Evolutionary conservation across 768 basidiomycete species (phyloP).

Genomic region (Tricholoma saponaceum): DNA sequence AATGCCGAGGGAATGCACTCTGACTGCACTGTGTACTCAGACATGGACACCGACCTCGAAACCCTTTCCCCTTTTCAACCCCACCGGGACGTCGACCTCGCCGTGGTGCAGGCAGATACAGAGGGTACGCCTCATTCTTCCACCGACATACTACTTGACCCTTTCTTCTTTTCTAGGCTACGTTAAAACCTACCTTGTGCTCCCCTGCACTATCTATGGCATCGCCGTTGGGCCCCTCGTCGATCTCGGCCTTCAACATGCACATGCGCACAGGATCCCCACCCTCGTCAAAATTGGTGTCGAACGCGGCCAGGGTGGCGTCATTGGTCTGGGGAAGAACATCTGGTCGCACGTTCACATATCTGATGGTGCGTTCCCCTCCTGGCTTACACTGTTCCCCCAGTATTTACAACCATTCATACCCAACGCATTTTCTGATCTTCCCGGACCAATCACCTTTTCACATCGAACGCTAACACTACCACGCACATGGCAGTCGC

Average conservation of each 20-base stretch:
- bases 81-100: conserved; percentile 33
- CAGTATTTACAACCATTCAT: conserved; percentile 4
- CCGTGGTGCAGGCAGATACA: conserved; percentile 15
- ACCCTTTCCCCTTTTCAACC: conserved; percentile 23
- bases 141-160: not conserved
- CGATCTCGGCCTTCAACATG: conserved; percentile 46
- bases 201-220: conserved; percentile 53
- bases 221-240: conserved; percentile 42
- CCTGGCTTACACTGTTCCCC: not conserved
- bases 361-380: conserved; percentile 35
- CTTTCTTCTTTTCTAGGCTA: conserved; percentile 31
- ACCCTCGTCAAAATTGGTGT: conserved; percentile 35
- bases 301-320: conserved; percentile 41
- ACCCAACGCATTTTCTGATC: not conserved
- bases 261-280: conserved; percentile 49
- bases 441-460: not conserved
- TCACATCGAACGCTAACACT: not conserved
- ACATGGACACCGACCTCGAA: conserved; percentile 29
- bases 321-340: conserved; percentile 50
- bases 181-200: conserved; percentile 46
- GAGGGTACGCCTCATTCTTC: conserved; percentile 6
- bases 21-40: conserved; percentile 27
- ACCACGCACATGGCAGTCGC: conserved; percentile 29
- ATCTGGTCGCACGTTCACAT: conserved; percentile 54
- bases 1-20: conserved; percentile 21